phyloP scores from a whole-genome alignment of 352 stramenopile genomes.

The Phytophthora quininea region DNA sequence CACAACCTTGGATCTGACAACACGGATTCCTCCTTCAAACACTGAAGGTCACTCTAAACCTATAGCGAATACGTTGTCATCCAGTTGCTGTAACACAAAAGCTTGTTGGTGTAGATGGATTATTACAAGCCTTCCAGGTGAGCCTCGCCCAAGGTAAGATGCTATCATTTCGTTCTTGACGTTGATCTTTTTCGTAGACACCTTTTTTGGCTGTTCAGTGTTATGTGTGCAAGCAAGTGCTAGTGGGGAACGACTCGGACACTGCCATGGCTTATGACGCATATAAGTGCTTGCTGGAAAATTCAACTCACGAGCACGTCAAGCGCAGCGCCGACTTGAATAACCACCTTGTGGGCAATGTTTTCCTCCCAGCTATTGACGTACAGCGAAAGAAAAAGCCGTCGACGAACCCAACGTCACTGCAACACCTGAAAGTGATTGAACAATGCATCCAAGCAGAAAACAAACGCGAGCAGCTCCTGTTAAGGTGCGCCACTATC shows the following conservation, averaged over 20 bases:
- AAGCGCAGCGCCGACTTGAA: conserved; percentile 48
- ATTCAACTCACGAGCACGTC: conserved; percentile 49
- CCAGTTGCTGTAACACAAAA: conserved; percentile 3
- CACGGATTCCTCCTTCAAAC: too few species aligned
- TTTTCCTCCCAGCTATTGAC: conserved; percentile 65
- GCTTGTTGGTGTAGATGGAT: conserved; percentile 4
- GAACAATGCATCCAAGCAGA: conserved; percentile 78
- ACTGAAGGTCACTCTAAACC: too few species aligned
- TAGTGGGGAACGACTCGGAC: background rate
- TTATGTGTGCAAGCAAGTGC: background rate
- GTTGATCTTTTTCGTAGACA: conserved; percentile 26
- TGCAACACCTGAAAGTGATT: conserved; percentile 73
- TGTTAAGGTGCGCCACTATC: conserved; percentile 55
- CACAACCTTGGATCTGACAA: background rate
- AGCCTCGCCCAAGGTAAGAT: background rate
- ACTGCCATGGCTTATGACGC: conserved; percentile 40
- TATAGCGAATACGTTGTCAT: background rate
- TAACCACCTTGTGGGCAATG: conserved; percentile 59
- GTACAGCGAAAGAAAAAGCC: conserved; percentile 21
- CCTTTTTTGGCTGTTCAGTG: conserved; percentile 22
- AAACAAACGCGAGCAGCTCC: conserved; percentile 65
- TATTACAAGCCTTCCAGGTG: background rate
- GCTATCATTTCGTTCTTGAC: conserved; percentile 1
- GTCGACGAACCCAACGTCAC: conserved; percentile 19
- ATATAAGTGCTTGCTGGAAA: conserved; percentile 59